Evolutionary conservation across 805 yeast genomes (phyloP).

Genomic region (Pichia sporocuriosa): DNA sequence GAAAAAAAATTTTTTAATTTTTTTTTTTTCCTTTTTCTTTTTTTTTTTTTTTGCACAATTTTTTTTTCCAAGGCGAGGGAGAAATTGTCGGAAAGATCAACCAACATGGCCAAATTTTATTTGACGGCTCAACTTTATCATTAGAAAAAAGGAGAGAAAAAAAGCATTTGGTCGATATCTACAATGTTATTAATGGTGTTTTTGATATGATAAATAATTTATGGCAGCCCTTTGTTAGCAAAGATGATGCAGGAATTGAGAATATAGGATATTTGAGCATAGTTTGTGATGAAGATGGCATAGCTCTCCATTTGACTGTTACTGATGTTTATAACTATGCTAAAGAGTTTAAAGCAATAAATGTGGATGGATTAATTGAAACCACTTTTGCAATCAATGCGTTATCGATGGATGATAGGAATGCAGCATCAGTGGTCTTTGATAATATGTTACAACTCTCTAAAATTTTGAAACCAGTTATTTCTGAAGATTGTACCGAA

Average conservation of each 20-base stretch:
- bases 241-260: too few relatives aligned
- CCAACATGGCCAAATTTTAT: background rate
- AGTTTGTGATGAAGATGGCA: too few relatives aligned
- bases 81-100: background rate
- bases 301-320: background rate
- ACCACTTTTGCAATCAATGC: background rate
- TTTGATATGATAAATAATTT: too few relatives aligned
- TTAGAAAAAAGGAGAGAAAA: too few relatives aligned
- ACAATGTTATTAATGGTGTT: too few relatives aligned
- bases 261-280: too few relatives aligned
- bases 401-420: background rate
- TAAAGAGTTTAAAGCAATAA: background rate
- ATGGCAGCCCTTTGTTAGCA: too few relatives aligned
- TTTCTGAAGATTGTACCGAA: background rate
- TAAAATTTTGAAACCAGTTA: background rate
- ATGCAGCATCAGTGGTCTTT: background rate
- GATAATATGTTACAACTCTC: background rate
- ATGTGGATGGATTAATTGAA: background rate
- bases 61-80: too few relatives aligned
- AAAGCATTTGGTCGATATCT: too few relatives aligned
- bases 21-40: background rate
- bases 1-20: background rate
- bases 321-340: conserved; percentile 1
- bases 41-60: too few relatives aligned
- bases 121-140: background rate